phyloP scores from a whole-genome alignment of 2,329 filamentous ascomycete species.

The Emmonsiellopsis sp. region DNA sequence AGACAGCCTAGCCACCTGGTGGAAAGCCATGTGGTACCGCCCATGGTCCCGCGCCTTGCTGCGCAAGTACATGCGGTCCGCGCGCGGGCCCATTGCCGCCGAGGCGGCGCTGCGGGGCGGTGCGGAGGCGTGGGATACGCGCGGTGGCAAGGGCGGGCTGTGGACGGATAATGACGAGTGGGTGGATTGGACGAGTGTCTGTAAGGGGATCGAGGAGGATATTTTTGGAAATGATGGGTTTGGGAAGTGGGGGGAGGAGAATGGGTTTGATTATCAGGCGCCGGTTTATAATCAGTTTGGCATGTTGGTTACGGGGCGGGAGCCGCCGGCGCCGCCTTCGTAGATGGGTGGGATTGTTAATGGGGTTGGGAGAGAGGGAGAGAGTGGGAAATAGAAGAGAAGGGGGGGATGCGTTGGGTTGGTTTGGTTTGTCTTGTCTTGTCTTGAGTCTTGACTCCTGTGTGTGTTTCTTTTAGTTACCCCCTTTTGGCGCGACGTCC shows the following conservation, averaged over 20 bases:
- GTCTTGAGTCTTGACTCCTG: too few species aligned
- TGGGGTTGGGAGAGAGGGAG: too few species aligned
- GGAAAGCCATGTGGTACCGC: conserved; percentile 43
- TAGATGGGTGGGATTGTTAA: background rate
- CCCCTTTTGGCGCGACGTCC: too few species aligned
- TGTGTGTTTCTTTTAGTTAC: too few species aligned
- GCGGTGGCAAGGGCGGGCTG: conserved; percentile 45
- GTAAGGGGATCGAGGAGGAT: conserved; percentile 34
- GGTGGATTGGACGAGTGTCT: conserved; percentile 42
- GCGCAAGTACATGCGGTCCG: conserved; percentile 39
- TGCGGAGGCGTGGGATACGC: conserved; percentile 40
- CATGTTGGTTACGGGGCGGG: background rate
- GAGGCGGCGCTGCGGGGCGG: conserved; percentile 36
- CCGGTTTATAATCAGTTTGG: conserved; percentile 3
- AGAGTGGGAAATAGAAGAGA: background rate
- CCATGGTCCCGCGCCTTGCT: conserved; percentile 41
- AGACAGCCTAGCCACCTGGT: conserved; percentile 24
- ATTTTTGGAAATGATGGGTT: conserved; percentile 39
- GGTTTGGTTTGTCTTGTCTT: too few species aligned
- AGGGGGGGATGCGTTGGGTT: background rate
- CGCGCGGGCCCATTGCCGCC: conserved; percentile 34
- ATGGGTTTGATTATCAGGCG: background rate
- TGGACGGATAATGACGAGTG: conserved; percentile 45
- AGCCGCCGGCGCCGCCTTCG: background rate
- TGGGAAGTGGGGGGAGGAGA: conserved; percentile 32